These are phyloP conservation scores for Cytospora piceae DNA, from an alignment of 2,329 filamentous ascomycete genomes.

Conservation along the genomic window DNA sequence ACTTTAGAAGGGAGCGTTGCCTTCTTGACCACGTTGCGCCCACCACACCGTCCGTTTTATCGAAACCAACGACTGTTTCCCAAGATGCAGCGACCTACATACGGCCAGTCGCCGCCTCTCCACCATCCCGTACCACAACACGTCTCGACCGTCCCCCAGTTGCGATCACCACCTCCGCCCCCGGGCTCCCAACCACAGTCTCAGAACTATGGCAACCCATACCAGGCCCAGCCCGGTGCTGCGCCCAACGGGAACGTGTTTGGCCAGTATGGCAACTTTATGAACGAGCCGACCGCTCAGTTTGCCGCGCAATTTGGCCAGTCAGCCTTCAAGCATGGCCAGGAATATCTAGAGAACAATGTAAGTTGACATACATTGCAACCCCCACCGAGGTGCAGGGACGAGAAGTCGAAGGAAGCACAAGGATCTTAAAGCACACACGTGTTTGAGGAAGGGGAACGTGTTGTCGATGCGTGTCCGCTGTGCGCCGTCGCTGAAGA, in stretches of 20 bases:
- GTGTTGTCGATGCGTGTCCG: background rate
- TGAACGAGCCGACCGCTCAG: slow-evolving; percentile 93
- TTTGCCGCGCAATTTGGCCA: slow-evolving; percentile 94
- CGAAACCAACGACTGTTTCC: background rate
- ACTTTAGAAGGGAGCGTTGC: background rate
- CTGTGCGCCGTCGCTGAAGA: background rate
- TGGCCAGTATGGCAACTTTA: slow-evolving; percentile 85
- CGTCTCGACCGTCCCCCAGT: slow-evolving; percentile 95
- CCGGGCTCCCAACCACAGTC: slow-evolving; percentile 69
- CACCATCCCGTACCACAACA: slow-evolving; percentile 98
- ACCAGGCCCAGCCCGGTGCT: slow-evolving; percentile 70
- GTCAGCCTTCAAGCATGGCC: slow-evolving; percentile 86
- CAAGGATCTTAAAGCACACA: background rate
- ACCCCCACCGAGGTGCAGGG: background rate
- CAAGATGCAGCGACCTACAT: slow-evolving; percentile 86
- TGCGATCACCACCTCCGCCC: slow-evolving; percentile 83
- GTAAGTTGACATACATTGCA: slow-evolving; percentile 53
- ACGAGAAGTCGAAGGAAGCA: background rate
- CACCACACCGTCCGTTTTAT: background rate
- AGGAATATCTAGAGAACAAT: slow-evolving; percentile 95
- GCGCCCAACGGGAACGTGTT: slow-evolving; percentile 56
- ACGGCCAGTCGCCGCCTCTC: slow-evolving; percentile 87
- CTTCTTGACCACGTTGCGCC: slow-evolving; percentile 4
- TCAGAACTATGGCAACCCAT: slow-evolving; percentile 67
- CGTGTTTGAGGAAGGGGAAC: background rate